phyloP scores from a whole-genome alignment of 768 basidiomycete species.

The Scleroderma citrinum region DNA sequence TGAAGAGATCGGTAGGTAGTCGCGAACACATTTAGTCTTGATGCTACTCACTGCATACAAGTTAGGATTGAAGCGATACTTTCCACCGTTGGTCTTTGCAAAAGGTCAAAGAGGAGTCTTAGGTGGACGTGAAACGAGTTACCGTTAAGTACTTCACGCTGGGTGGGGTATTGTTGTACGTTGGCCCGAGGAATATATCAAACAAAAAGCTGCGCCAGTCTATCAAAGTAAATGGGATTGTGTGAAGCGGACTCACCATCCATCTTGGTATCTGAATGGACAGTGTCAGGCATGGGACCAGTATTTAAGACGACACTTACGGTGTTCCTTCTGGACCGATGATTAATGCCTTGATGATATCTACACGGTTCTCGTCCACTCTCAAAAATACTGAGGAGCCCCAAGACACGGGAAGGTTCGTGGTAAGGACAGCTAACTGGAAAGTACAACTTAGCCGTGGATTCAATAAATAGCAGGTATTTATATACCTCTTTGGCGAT shows the following conservation, averaged over 20 bases:
- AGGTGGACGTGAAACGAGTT: slow-evolving; percentile 3
- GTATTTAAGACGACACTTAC: slow-evolving; percentile 39
- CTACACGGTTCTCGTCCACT: slow-evolving; percentile 88
- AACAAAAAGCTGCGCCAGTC: slow-evolving; percentile 54
- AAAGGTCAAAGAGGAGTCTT: slow-evolving; percentile 9
- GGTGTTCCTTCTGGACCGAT: slow-evolving; percentile 93
- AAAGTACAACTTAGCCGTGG: slow-evolving; percentile 10
- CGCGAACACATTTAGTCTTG: not conserved
- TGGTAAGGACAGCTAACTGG: slow-evolving; percentile 88
- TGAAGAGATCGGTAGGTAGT: slow-evolving; percentile 20
- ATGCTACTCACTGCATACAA: slow-evolving; percentile 67
- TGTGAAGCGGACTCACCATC: slow-evolving; percentile 53
- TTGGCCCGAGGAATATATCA: slow-evolving; percentile 88
- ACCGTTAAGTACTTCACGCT: slow-evolving; percentile 64
- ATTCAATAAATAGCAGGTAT: not conserved
- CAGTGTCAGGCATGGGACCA: slow-evolving; percentile 4
- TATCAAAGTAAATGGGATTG: slow-evolving; percentile 1
- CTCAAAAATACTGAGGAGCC: slow-evolving; percentile 90
- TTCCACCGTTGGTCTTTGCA: slow-evolving; percentile 75
- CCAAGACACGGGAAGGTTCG: slow-evolving; percentile 92
- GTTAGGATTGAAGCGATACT: slow-evolving; percentile 91
- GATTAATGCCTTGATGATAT: slow-evolving; percentile 87
- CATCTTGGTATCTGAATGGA: slow-evolving; percentile 70
- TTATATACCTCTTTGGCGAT: slow-evolving; percentile 88
- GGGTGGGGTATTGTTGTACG: slow-evolving; percentile 85